A percentile compares a stretch with the other conserved stretches of the same genome.
These are phyloP conservation scores for Magnusiomyces clavatus DNA, from an alignment of 1,139 yeast genomes.

Conservation along the genomic window DNA sequence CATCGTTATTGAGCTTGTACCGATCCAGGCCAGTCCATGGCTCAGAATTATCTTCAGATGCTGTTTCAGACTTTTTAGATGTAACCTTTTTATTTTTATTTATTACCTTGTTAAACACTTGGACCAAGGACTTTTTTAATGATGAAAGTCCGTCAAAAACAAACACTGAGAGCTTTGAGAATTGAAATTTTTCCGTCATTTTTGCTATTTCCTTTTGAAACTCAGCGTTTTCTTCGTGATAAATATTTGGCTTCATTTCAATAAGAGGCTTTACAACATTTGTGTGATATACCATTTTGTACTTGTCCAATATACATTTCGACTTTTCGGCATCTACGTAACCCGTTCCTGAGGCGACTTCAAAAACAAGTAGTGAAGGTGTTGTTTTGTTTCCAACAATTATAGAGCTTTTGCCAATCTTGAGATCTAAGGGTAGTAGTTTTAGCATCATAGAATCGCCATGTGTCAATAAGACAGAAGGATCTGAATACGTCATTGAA, in stretches of 20 bases:
- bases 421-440: constrained; percentile 51
- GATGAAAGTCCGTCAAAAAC: background rate
- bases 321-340: constrained; percentile 50
- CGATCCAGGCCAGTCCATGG: constrained; percentile 36
- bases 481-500: background rate
- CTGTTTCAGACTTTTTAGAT: background rate
- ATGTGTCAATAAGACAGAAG: constrained; percentile 2
- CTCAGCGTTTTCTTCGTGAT: constrained; percentile 32
- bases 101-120: background rate
- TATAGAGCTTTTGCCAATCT: constrained; percentile 60
- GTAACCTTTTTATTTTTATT: background rate
- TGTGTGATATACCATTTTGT: constrained; percentile 40
- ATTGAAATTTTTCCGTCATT: constrained; percentile 6
- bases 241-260: constrained; percentile 62
- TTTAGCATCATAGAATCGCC: constrained; percentile 30
- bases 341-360: constrained; percentile 53
- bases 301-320: constrained; percentile 46
- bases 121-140: background rate
- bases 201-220: constrained; percentile 1
- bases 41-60: constrained; percentile 15
- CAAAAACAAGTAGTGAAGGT: constrained; percentile 59
- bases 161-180: constrained; percentile 2
- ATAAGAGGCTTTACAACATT: constrained; percentile 46
- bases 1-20: constrained; percentile 23
- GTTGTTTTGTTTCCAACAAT: constrained; percentile 76